Evolutionary conservation across 192 early-diverging fungal genomes (phyloP).

Genomic region (Entophlyctis luteolus): DNA sequence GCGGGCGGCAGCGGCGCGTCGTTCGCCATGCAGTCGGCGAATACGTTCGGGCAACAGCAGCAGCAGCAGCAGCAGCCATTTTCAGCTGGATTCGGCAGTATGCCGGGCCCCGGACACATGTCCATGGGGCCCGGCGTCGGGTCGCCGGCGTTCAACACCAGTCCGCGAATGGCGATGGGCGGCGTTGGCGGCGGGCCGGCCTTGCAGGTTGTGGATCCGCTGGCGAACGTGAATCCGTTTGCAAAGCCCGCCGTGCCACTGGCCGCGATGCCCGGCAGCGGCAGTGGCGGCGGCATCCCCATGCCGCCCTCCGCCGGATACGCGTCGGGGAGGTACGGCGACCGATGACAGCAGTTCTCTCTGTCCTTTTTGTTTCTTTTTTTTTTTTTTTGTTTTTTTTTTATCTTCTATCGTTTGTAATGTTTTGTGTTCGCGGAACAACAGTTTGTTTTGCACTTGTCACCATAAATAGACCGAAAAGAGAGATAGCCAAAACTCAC

Average conservation of each 20-base stretch:
- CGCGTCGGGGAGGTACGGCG: no score
- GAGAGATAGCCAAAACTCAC: no score
- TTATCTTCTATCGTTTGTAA: neutral
- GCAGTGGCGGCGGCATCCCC: neutral
- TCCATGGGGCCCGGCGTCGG: no score
- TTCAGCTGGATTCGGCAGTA: neutral
- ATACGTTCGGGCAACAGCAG: no score
- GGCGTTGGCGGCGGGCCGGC: conserved; percentile 2
- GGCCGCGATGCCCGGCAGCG: neutral
- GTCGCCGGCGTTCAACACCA: no score
- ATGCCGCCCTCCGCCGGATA: no score
- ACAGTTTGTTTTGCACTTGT: no score
- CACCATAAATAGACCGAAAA: no score
- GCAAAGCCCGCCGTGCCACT: conserved; percentile 14
- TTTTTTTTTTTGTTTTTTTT: neutral
- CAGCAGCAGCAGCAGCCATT: neutral
- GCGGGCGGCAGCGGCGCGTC: no score
- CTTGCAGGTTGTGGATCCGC: conserved; percentile 9
- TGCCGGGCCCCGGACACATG: no score
- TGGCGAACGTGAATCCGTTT: conserved; percentile 21
- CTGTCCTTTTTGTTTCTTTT: neutral
- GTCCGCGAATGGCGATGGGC: neutral
- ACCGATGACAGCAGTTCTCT: neutral
- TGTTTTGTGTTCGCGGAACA: no score
- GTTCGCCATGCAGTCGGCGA: no score